phyloP scores from a whole-genome alignment of 169 alveolate species.

The Plasmodium ovale region DNA sequence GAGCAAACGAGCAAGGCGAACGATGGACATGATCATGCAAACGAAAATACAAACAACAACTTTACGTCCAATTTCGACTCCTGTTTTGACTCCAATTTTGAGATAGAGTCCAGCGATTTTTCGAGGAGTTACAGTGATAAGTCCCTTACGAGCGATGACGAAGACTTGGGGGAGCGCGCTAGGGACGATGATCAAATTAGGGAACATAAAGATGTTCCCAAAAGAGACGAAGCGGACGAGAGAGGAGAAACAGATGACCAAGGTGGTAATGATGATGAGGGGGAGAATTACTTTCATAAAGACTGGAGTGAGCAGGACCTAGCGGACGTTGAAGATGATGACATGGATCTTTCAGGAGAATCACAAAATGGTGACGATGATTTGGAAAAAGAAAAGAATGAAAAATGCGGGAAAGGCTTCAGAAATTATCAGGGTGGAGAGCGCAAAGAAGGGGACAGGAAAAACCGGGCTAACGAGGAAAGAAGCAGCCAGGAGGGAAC shows the following conservation, averaged over 20 bases:
- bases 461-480: not conserved
- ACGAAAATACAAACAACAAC: not conserved
- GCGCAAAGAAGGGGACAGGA: not conserved
- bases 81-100: slow-evolving; percentile 41
- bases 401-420: not conserved
- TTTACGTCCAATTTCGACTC: slow-evolving; percentile 11
- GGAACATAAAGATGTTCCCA: slow-evolving; percentile 17
- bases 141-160: slow-evolving; percentile 22
- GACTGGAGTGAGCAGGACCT: no score
- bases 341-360: no score
- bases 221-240: not conserved
- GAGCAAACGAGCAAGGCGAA: not conserved
- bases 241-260: not conserved
- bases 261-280: not conserved
- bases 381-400: not conserved
- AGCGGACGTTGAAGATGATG: no score
- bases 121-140: slow-evolving; percentile 47
- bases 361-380: no score
- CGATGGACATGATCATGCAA: not conserved
- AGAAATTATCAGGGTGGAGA: no score
- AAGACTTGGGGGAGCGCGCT: slow-evolving; percentile 5
- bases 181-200: slow-evolving; percentile 22
- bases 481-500: not conserved
- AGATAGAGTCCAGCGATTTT: slow-evolving; percentile 74
- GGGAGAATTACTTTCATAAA: no score